phyloP scores from a whole-genome alignment of 2,329 filamentous ascomycete species.

The Verticillium nubilum region DNA sequence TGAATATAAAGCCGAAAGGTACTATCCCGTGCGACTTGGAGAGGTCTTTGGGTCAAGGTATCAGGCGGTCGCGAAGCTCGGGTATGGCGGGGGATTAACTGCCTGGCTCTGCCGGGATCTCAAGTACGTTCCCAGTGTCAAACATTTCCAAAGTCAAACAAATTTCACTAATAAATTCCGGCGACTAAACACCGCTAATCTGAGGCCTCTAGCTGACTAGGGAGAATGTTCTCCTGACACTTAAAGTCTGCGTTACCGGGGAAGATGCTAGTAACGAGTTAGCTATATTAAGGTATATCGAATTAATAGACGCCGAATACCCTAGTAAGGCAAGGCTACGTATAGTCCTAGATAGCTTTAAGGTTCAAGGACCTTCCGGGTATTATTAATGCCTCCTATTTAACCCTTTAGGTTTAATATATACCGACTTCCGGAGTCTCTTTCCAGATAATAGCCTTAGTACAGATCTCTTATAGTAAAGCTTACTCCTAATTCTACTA shows the following conservation, averaged over 20 bases:
- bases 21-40: constrained; percentile 17
- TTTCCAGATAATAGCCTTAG: constrained; percentile 7
- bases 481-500: background rate
- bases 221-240: constrained; percentile 5
- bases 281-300: background rate
- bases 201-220: too few relatives aligned
- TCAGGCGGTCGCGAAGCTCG: constrained; percentile 19
- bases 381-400: constrained; percentile 5
- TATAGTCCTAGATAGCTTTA: constrained; percentile 1
- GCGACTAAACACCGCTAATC: too few relatives aligned
- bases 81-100: constrained; percentile 19
- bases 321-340: constrained; percentile 3
- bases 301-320: constrained; percentile 1
- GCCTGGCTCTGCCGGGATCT: constrained; percentile 19
- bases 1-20: constrained; percentile 14
- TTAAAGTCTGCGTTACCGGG: constrained; percentile 6
- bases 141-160: too few relatives aligned
- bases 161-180: too few relatives aligned
- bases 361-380: constrained; percentile 1
- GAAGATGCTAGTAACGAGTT: constrained; percentile 6
- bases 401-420: constrained; percentile 6
- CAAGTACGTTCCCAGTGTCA: too few relatives aligned
- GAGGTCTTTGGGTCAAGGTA: constrained; percentile 16
- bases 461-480: constrained; percentile 1
- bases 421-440: constrained; percentile 8